Conservation (phyloP, 495 filamentous ascomycete species). For the Bombardia bombarda region DNA sequence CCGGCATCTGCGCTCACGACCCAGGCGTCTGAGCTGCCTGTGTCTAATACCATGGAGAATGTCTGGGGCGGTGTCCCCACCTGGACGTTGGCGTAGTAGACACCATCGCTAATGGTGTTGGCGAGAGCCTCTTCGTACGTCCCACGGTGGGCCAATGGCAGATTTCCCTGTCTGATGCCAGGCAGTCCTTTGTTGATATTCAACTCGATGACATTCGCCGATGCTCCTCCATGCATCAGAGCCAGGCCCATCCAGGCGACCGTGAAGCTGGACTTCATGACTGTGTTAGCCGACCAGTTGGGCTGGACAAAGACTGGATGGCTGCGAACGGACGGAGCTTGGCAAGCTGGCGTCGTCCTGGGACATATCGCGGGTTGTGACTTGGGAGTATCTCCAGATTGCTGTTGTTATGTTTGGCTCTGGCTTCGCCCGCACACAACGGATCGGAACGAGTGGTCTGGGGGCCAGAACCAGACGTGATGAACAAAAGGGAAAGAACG, state of each 20-base stretch:
- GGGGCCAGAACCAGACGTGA: too few species aligned
- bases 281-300: too few species aligned
- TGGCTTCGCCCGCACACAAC: too few species aligned
- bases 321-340: too few species aligned
- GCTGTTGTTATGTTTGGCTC: too few species aligned
- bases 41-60: slow-evolving; percentile 53
- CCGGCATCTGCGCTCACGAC: slow-evolving; percentile 36
- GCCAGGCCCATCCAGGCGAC: slow-evolving; percentile 11
- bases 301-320: background rate
- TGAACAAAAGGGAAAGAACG: too few species aligned
- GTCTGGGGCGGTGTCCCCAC: slow-evolving; percentile 64
- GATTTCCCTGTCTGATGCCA: slow-evolving; percentile 7
- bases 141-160: slow-evolving; percentile 10
- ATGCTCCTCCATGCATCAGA: slow-evolving; percentile 13
- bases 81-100: slow-evolving; percentile 59
- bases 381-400: too few species aligned
- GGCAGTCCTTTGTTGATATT: slow-evolving; percentile 16
- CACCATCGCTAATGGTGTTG: slow-evolving; percentile 41
- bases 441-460: too few species aligned
- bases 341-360: too few species aligned
- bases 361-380: too few species aligned
- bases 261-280: slow-evolving; percentile 10
- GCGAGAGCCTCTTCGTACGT: slow-evolving; percentile 30
- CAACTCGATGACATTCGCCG: slow-evolving; percentile 23
- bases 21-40: slow-evolving; percentile 88